phyloP scores from a whole-genome alignment of 805 yeast species.

The Torulaspora maleeae region DNA sequence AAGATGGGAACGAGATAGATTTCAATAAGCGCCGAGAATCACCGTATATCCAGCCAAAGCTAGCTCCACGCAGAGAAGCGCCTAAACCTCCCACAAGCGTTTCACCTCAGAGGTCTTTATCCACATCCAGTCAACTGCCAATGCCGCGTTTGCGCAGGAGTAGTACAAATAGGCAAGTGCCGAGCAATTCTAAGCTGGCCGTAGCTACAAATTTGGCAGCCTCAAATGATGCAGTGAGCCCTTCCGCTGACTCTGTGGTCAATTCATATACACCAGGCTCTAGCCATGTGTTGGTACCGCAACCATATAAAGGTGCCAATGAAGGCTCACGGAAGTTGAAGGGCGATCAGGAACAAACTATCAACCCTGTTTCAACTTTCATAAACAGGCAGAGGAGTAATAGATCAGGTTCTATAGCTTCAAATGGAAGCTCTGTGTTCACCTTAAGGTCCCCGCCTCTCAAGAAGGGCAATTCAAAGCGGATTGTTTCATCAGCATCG shows the following conservation, averaged over 20 bases:
- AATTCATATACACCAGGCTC: slow-evolving; percentile 43
- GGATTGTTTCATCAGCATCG: slow-evolving; percentile 35
- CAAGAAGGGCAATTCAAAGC: slow-evolving; percentile 31
- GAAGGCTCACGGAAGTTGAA: slow-evolving; percentile 11
- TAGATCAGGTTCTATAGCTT: slow-evolving; percentile 24
- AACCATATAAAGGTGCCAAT: slow-evolving; percentile 38
- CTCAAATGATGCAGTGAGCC: slow-evolving; percentile 12
- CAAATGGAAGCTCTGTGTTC: slow-evolving; percentile 17
- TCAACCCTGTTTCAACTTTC: slow-evolving; percentile 14
- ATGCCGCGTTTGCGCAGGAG: slow-evolving; percentile 18
- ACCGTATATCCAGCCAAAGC: slow-evolving; percentile 55
- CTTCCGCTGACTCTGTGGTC: slow-evolving; percentile 24
- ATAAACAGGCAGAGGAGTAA: slow-evolving; percentile 17
- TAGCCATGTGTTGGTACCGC: slow-evolving; percentile 41
- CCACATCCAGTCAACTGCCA: slow-evolving; percentile 16
- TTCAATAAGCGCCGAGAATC: slow-evolving; percentile 75
- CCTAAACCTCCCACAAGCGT: slow-evolving; percentile 57
- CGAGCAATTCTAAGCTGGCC: slow-evolving; percentile 18
- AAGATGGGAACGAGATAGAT: slow-evolving; percentile 68
- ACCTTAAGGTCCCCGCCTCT: slow-evolving; percentile 28
- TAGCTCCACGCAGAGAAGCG: slow-evolving; percentile 66
- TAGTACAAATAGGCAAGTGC: slow-evolving; percentile 13
- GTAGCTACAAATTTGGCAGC: slow-evolving; percentile 15
- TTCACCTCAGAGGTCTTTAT: slow-evolving; percentile 22
- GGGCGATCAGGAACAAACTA: slow-evolving; percentile 11